Evolutionary conservation across 75 land plant species (phyloP).

Genomic region (Sequoia sempervirens): DNA sequence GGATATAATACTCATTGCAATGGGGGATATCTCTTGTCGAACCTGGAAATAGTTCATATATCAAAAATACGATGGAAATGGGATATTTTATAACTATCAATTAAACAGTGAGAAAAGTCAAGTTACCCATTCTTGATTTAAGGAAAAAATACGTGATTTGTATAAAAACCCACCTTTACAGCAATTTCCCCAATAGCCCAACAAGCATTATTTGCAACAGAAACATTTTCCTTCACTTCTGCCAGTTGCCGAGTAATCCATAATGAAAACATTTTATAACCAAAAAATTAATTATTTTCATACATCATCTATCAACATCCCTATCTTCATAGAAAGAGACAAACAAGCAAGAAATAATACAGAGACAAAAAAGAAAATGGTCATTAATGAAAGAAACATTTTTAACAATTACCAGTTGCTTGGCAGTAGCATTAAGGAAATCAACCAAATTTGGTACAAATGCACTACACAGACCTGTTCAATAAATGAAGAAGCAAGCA

Average conservation of each 20-base stretch:
- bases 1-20: constrained; percentile 73
- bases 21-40: constrained; percentile 72
- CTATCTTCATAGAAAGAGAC: background rate
- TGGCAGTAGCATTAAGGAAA: constrained; percentile 74
- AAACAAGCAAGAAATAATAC: background rate
- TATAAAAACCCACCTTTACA: constrained; percentile 60
- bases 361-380: background rate
- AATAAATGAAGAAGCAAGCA: background rate
- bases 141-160: background rate
- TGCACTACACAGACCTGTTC: constrained; percentile 81
- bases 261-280: background rate
- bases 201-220: no score
- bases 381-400: background rate
- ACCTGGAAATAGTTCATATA: constrained; percentile 46
- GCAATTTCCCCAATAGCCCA: no score
- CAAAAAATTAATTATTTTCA: background rate
- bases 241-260: constrained; percentile 40
- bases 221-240: constrained; percentile 63
- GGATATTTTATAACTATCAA: background rate
- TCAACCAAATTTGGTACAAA: constrained; percentile 77
- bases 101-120: background rate
- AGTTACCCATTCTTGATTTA: background rate
- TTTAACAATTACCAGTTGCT: constrained; percentile 65
- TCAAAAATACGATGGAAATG: background rate
- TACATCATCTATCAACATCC: background rate